These are phyloP conservation scores for Melampsora allii-populina DNA, from an alignment of 1,284 basidiomycete genomes.

Conservation along the genomic window DNA sequence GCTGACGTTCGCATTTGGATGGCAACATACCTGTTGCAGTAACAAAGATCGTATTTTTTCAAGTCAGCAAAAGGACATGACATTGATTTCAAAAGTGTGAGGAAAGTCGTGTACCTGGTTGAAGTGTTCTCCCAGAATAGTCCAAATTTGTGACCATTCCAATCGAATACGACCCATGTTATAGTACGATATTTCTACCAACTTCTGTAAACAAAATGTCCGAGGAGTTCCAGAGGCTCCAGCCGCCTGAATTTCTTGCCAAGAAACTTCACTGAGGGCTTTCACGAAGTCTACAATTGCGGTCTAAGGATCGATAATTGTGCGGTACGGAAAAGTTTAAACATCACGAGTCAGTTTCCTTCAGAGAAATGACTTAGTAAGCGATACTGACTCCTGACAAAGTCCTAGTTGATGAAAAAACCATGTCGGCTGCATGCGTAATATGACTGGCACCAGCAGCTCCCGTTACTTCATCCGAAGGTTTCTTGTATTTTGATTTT, in stretches of 20 bases:
- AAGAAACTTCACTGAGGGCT: constrained; percentile 93
- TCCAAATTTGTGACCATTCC: constrained; percentile 98
- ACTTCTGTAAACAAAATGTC: constrained; percentile 94
- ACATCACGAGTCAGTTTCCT: not conserved
- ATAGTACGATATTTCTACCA: constrained; percentile 99
- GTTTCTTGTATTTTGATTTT: constrained; percentile 56
- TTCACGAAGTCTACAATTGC: constrained; percentile 98
- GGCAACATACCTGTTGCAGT: constrained; percentile 77
- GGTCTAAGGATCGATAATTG: constrained; percentile 58
- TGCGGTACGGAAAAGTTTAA: not conserved
- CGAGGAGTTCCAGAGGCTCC: constrained; percentile 82
- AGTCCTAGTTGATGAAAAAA: constrained; percentile 92
- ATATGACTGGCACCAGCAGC: constrained; percentile 97
- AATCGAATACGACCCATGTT: constrained; percentile 98
- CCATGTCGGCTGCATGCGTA: constrained; percentile 98
- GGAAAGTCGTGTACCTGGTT: constrained; percentile 67
- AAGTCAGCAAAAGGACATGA: not conserved
- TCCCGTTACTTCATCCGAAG: constrained; percentile 86
- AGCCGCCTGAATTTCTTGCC: constrained; percentile 99
- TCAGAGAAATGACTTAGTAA: not conserved
- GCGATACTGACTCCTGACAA: constrained; percentile 75
- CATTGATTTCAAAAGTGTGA: not conserved
- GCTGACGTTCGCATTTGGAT: constrained; percentile 93
- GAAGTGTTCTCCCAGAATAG: constrained; percentile 97
- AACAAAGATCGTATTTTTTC: not conserved